Evolutionary conservation across 148 eudicot genomes (phyloP).

Genomic region (Spergularia marina): DNA sequence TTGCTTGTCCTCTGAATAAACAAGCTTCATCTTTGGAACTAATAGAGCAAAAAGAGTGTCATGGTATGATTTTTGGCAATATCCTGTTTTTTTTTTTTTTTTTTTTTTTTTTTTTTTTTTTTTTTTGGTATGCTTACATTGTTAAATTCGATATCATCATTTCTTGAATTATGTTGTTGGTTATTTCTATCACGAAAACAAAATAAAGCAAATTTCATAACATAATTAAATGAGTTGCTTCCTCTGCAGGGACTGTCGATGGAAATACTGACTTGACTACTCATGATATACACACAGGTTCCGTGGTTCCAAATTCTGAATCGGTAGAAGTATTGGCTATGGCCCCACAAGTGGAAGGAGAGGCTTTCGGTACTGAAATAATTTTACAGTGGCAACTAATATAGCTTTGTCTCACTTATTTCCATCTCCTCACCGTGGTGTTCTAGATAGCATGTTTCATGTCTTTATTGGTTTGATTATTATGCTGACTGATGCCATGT

Average conservation of each 20-base stretch:
- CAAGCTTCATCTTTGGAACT: not conserved
- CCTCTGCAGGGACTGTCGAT: not conserved
- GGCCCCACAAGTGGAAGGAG: not conserved
- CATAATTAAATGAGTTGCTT: not conserved
- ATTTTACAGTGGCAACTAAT: too few relatives aligned
- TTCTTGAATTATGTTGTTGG: too few relatives aligned
- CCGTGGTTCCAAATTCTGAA: not conserved
- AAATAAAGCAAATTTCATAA: not conserved
- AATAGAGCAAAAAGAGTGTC: not conserved
- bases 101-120: too few relatives aligned
- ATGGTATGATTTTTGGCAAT: not conserved
- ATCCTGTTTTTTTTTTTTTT: too few relatives aligned
- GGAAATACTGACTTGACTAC: not conserved
- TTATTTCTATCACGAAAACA: not conserved
- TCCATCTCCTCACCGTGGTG: too few relatives aligned
- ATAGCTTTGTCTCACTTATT: too few relatives aligned
- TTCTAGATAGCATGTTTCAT: too few relatives aligned
- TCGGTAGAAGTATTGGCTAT: not conserved
- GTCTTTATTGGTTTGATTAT: not conserved
- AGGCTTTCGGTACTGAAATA: too few relatives aligned
- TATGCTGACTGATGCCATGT: not conserved
- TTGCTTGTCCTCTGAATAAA: not conserved
- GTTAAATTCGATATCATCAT: not conserved
- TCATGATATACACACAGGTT: not conserved
- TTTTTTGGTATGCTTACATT: not conserved